Evolutionary conservation across 345 rosid genomes (phyloP), one percentile per base, ranked within the genome.

Genomic region (Anacardium occidentale): DNA sequence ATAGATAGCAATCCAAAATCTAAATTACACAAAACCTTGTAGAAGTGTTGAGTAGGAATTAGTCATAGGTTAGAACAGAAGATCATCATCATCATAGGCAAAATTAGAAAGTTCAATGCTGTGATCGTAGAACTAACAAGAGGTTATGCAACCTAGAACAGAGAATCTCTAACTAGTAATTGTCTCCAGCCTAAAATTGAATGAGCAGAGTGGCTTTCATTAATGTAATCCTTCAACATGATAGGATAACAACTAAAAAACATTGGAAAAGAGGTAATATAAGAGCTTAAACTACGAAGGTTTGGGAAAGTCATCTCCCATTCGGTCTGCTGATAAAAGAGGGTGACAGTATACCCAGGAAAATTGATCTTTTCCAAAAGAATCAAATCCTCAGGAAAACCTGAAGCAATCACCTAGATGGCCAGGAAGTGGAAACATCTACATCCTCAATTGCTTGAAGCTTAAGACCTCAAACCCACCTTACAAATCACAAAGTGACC

Each of bases 361-460:
- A 55, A 75, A 42, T 45, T 20, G 32, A 56, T 67, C 52, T 66
- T 76, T 72, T 72, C 25, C 55, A 75, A 61, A 75, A 71, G 65
- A 72, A 73, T 73, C 50, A 47, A 54, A 9, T 76, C 77, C 76
- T 80, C 68, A 77, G 78, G 79, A 53, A 77, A 85, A 84, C 90
- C 87, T 80, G 86, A 82, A 81, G 75, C 72, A 71, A 73, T 68
- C 85, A 83, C 84, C 64, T 78, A 89, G 77, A 82, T 79, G 84
- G 71, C 78, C 83, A 83, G 80, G 86, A 82, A 78, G 83, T 63
- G 75, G 87, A 80, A 78, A 78, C 77, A 77, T 71, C 85, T 37
- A 37, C 42, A 37, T 37, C 42, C 85, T 60, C 79, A 75, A 76
- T 75, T 61, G 83, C 81, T 66, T 77, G 77, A 77, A 79, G 79